Evolutionary conservation across 768 basidiomycete species (phyloP).

Genomic region (Chlorophyllum brunneum): DNA sequence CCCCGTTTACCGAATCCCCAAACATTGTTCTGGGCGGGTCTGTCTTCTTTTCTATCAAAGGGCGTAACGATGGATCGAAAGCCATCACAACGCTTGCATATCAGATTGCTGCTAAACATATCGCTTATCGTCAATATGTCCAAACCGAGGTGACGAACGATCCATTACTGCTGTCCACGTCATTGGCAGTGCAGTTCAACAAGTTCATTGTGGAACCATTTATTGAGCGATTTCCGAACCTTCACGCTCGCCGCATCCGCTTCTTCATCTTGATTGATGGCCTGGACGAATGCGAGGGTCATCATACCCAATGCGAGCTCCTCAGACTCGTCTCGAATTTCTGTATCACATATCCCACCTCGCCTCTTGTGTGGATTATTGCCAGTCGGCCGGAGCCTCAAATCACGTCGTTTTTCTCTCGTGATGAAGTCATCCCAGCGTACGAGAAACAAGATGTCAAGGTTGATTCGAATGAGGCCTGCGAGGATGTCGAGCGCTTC

Average conservation of each 20-base stretch:
- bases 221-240: too few relatives aligned
- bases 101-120: not conserved
- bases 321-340: not conserved
- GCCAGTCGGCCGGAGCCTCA: not conserved
- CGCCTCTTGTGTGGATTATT: not conserved
- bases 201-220: not conserved
- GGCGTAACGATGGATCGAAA: not conserved
- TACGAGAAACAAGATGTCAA: not conserved
- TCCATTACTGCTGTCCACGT: not conserved
- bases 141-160: not conserved
- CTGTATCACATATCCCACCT: not conserved
- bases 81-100: not conserved
- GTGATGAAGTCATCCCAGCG: not conserved
- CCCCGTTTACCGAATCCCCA: not conserved
- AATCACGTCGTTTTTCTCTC: not conserved
- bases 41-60: conserved; percentile 2
- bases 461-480: not conserved
- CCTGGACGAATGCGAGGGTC: not conserved
- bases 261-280: not conserved
- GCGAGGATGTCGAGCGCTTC: not conserved
- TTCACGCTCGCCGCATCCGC: not conserved
- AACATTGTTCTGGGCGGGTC: not conserved
- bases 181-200: not conserved
- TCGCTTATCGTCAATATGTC: not conserved
- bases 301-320: too few relatives aligned